phyloP scores from a whole-genome alignment of 208 protist genomes.

The Trypanosoma scelopori region DNA sequence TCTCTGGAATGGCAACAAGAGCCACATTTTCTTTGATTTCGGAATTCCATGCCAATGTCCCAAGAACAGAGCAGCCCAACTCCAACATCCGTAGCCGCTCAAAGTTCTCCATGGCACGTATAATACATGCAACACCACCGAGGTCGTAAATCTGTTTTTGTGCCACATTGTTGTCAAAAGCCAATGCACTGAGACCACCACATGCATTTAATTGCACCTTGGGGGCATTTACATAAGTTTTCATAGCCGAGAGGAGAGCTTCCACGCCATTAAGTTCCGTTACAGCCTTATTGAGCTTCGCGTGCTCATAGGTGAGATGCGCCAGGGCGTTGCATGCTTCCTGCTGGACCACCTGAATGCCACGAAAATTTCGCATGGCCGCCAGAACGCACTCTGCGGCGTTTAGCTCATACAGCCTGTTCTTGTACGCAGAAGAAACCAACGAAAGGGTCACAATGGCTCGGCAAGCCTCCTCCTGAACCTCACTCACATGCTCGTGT shows the following conservation, averaged over 20 bases:
- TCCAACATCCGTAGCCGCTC: conserved; percentile 90
- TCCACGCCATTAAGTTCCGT: conserved; percentile 75
- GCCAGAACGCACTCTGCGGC: conserved; percentile 68
- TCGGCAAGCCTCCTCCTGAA: conserved; percentile 90
- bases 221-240: conserved; percentile 59
- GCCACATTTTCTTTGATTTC: conserved; percentile 89
- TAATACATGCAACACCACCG: conserved; percentile 84
- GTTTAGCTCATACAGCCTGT: conserved; percentile 75
- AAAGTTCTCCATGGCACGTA: conserved; percentile 86
- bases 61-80: conserved; percentile 89
- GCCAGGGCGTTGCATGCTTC: conserved; percentile 91
- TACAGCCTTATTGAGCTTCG: conserved; percentile 75
- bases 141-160: conserved; percentile 91
- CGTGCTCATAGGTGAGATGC: conserved; percentile 90
- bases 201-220: conserved; percentile 92
- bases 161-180: conserved; percentile 89
- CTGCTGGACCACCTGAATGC: conserved; percentile 82
- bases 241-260: conserved; percentile 78
- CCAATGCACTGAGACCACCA: conserved; percentile 87
- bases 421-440: conserved; percentile 80
- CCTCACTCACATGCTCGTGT: conserved; percentile 71
- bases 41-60: conserved; percentile 91
- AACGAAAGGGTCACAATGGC: conserved; percentile 89
- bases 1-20: conserved; percentile 79
- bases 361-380: conserved; percentile 76